These are phyloP conservation scores for Candida hungchunana DNA, from an alignment of 805 yeast species.

Conservation along the genomic window DNA sequence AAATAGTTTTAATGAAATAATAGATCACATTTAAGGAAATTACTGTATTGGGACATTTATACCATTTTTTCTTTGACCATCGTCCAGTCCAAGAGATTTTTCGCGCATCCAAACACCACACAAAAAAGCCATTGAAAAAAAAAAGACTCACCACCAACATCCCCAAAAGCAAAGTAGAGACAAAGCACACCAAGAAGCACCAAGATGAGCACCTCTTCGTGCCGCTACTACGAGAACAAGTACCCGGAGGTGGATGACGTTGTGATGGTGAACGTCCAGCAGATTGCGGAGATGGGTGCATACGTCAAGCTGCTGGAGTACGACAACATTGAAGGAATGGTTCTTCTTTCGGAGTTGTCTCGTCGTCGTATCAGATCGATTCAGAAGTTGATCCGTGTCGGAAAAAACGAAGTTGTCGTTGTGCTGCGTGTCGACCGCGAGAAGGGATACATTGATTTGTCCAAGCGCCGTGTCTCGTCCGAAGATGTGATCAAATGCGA, in stretches of 20 bases:
- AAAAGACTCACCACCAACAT: no score
- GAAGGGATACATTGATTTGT: conserved; percentile 95
- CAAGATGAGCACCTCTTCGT: conserved; percentile 76
- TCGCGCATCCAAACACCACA: no score
- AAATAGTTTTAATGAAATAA: no score
- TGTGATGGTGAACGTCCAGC: conserved; percentile 98
- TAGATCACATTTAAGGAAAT: no score
- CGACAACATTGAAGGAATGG: conserved; percentile 99
- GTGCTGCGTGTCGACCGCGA: conserved; percentile 98
- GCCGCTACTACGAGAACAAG: conserved; percentile 97
- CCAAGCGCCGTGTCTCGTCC: conserved; percentile 96
- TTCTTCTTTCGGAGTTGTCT: conserved; percentile 87
- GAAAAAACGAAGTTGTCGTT: conserved; percentile 96
- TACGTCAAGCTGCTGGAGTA: conserved; percentile 93
- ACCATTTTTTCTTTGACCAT: no score
- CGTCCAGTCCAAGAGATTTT: no score
- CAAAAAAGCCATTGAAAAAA: no score
- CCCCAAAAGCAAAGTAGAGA: no score
- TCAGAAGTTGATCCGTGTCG: conserved; percentile 95
- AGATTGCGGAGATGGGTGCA: conserved; percentile 99
- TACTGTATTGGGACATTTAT: no score
- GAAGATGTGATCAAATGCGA: conserved; percentile 97
- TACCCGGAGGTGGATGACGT: conserved; percentile 99
- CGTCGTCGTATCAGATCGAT: conserved; percentile 98
- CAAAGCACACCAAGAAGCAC: no score